Evolutionary conservation across 2,329 filamentous ascomycete species (phyloP).

Genomic region (Neopestalotiopsis clavispora): DNA sequence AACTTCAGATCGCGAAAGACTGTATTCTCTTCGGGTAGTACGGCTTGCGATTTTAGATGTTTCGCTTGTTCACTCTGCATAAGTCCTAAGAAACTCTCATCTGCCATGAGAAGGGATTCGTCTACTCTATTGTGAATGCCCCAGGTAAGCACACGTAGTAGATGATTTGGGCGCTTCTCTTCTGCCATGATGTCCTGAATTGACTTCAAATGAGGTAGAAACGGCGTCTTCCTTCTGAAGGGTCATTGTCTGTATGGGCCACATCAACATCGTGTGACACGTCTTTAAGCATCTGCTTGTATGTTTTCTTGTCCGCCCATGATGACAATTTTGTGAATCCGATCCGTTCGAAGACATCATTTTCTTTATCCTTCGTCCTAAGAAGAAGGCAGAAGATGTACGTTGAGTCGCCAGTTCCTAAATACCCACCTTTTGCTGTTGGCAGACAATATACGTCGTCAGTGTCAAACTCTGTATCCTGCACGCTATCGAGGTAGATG

Average conservation of each 20-base stretch:
- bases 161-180: no score
- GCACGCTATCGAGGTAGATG: not conserved
- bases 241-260: not conserved
- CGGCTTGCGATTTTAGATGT: no score
- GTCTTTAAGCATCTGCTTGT: not conserved
- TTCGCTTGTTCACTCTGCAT: no score
- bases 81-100: no score
- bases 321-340: not conserved
- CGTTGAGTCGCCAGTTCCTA: not conserved
- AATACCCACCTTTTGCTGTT: not conserved
- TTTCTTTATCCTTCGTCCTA: rapidly evolving
- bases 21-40: no score
- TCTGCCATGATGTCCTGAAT: not conserved
- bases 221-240: not conserved
- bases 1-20: no score
- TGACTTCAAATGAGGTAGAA: not conserved
- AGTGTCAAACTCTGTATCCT: not conserved
- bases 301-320: not conserved
- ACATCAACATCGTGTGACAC: not conserved
- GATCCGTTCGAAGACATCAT: not conserved
- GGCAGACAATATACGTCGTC: not conserved
- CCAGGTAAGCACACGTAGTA: no score
- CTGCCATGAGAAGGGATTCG: no score
- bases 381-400: not conserved
- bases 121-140: no score